Evolutionary conservation across 129 eudicot genomes (phyloP).

Genomic region (carrot (Daucus carota)): DH1_v3.0 NC_030389.2:31280001-31280500

Average conservation of each 20-base stretch:
- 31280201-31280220: background rate
- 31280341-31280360: background rate
- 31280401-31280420: background rate
- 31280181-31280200: background rate
- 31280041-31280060: constrained; percentile 60
- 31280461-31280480: constrained; percentile 72
- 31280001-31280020: constrained; percentile 65
- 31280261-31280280: too few relatives aligned
- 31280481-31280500: constrained; percentile 51
- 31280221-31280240: background rate
- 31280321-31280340: background rate
- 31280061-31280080: constrained; percentile 89
- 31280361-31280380: background rate
- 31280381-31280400: background rate
- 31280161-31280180: background rate
- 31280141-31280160: background rate
- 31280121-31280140: background rate
- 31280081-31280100: background rate
- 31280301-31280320: background rate
- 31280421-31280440: constrained; percentile 9
- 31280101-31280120: background rate
- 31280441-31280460: constrained; percentile 81
- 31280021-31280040: constrained; percentile 72
- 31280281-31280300: background rate
- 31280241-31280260: background rate